Evolutionary conservation across 2,329 filamentous ascomycete species (phyloP), one percentile per base, ranked within the genome.

Genomic region (Neonectria punicea): DNA sequence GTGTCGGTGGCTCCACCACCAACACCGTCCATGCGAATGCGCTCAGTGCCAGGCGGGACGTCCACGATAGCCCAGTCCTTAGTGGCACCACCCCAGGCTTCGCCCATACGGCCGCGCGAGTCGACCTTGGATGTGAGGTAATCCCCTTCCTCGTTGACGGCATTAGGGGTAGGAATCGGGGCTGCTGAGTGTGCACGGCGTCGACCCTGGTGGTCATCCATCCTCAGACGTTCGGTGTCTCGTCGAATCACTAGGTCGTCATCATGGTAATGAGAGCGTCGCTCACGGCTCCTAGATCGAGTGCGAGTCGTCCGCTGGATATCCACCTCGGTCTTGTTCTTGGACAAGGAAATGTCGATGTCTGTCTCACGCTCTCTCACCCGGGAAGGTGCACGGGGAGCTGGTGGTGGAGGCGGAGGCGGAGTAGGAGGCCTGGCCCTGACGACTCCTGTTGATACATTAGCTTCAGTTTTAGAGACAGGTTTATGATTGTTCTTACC

Each of bases 41-140:
- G 88, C 80, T 93, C 91, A 0, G 93, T 95, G 63, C 93, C 93
- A 0, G 93, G 92, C 1, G 93, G 93, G 43, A 97, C 90, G 78
- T 97, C 93, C 41, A 97, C 86, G 67, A 97, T 92, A 58, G 88
- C 86, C 93, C 93, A 97, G 74, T 89, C 91, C 68, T 88, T 89
- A 39, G 91, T 93, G 18, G 88, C 89, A 57, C 92, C 92, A 72
- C 92, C 87, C 77, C 86, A 89, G 22, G 91, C 92, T 78, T 95
- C 93, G 57, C 91, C 92, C 74, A 90, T 86, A 67, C 87, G 88
- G 20, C 88, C 89, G 32, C 92, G 88, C 14, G 82, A 79, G 69
- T 88, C 85, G 66, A 89, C 85, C 70, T 81, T 83, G 64, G 78
- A 75, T 28, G 84, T 86, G 66, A 89, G 85, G 65, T 92, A 90